phyloP scores from a whole-genome alignment of 2,329 filamentous ascomycete species.

The Raffaelea deltoideospora region DNA sequence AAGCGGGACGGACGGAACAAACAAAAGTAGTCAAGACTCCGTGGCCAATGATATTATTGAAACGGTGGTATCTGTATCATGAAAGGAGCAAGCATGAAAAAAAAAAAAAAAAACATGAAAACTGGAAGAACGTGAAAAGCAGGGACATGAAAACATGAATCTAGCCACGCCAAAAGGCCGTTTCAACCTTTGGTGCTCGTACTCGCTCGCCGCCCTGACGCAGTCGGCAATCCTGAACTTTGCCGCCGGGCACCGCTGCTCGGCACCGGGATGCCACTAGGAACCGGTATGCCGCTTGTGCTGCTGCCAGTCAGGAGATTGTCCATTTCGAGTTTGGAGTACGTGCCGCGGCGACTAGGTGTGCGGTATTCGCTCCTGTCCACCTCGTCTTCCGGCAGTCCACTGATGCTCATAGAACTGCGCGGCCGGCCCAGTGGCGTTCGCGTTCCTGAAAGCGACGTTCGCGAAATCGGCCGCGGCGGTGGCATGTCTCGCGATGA shows the following conservation, averaged over 20 bases:
- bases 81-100: neutral
- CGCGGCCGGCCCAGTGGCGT: slow-evolving; percentile 56
- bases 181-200: slow-evolving; percentile 20
- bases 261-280: slow-evolving; percentile 33
- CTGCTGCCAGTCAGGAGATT: slow-evolving; percentile 15
- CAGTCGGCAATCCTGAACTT: no score
- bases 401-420: slow-evolving; percentile 47
- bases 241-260: slow-evolving; percentile 21
- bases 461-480: slow-evolving; percentile 48
- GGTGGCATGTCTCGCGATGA: slow-evolving; percentile 30
- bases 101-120: neutral
- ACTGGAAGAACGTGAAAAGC: neutral
- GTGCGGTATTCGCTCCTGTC: slow-evolving; percentile 28
- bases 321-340: slow-evolving; percentile 31
- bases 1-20: no score
- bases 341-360: slow-evolving; percentile 40
- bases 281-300: slow-evolving; percentile 13
- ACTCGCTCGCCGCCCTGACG: slow-evolving; percentile 14
- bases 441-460: slow-evolving; percentile 43
- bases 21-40: no score
- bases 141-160: neutral
- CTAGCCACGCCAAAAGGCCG: neutral
- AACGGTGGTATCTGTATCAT: no score
- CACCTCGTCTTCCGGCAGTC: slow-evolving; percentile 31
- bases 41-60: no score